phyloP scores from a whole-genome alignment of 441 rosid species.

The Daphne laureola region DNA sequence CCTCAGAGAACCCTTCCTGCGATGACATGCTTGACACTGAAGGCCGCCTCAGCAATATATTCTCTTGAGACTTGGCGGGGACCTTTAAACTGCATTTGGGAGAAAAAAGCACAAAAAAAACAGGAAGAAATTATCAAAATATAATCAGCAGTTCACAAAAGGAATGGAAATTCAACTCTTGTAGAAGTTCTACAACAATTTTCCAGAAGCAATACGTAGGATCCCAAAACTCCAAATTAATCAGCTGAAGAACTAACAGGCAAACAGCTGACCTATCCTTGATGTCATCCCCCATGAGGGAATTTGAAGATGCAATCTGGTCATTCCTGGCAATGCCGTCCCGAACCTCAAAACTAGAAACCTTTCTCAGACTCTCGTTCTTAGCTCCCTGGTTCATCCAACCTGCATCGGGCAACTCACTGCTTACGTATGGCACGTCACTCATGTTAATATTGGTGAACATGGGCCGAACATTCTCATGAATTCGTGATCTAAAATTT shows the following conservation, averaged over 20 bases:
- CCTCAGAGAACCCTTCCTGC: conserved; percentile 42
- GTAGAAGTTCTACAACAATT: neutral
- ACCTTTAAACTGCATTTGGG: conserved; percentile 26
- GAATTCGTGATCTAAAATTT: conserved; percentile 22
- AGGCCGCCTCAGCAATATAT: conserved; percentile 31
- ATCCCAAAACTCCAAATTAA: neutral
- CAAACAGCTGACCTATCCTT: conserved; percentile 35
- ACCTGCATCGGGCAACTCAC: conserved; percentile 26
- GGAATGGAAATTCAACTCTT: neutral
- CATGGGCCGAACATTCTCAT: conserved; percentile 23
- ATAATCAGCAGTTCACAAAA: neutral
- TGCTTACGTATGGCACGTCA: conserved; percentile 22
- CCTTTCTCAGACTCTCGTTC: conserved; percentile 24
- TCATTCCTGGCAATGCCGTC: conserved; percentile 35
- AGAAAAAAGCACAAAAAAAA: no score
- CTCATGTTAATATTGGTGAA: conserved; percentile 24
- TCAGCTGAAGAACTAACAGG: neutral
- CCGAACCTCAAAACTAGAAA: conserved; percentile 30
- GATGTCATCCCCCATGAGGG: conserved; percentile 26
- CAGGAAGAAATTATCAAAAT: neutral
- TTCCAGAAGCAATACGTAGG: no score
- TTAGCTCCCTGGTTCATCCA: conserved; percentile 24
- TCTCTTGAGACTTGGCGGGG: conserved; percentile 36
- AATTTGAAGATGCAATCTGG: conserved; percentile 23
- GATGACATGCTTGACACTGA: conserved; percentile 32